A percentile compares a stretch with the other conserved stretches of the same genome.
These are phyloP conservation scores for Tilletiaria anomala DNA, from an alignment of 1,284 basidiomycete species.

Conservation along the genomic window DNA sequence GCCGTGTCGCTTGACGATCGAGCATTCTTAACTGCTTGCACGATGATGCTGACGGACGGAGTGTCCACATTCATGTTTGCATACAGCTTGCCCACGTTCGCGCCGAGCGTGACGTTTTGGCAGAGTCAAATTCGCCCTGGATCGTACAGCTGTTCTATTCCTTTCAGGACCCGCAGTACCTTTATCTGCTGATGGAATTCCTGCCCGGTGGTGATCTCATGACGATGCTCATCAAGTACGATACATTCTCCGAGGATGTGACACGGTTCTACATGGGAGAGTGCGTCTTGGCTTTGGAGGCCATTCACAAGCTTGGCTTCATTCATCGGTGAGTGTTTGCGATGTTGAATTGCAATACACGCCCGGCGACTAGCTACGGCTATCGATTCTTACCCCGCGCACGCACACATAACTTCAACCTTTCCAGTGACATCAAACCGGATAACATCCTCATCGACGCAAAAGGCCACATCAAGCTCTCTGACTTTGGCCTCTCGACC, in stretches of 20 bases:
- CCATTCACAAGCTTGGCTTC: slow-evolving; percentile 95
- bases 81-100: slow-evolving; percentile 96
- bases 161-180: slow-evolving; percentile 88
- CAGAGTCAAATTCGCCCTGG: slow-evolving; percentile 94
- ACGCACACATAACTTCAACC: neutral
- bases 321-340: slow-evolving; percentile 58
- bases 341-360: too few relatives aligned
- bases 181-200: slow-evolving; percentile 99
- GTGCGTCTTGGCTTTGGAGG: slow-evolving; percentile 92
- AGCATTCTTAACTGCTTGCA: too few relatives aligned
- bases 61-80: slow-evolving; percentile 3
- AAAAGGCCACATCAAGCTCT: slow-evolving; percentile 82
- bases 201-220: slow-evolving; percentile 93
- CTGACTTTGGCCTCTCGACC: slow-evolving; percentile 86
- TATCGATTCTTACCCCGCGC: too few relatives aligned
- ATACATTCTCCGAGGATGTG: slow-evolving; percentile 95
- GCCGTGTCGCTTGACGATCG: neutral
- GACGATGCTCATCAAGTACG: slow-evolving; percentile 99
- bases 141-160: slow-evolving; percentile 97
- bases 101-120: slow-evolving; percentile 93
- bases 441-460: slow-evolving; percentile 96
- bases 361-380: too few relatives aligned
- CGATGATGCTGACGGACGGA: neutral
- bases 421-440: slow-evolving; percentile 77
- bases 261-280: slow-evolving; percentile 99